Evolutionary conservation across 345 rosid species (phyloP), one percentile per base, ranked within the genome.

Genomic region (Pelargonium nanum): DNA sequence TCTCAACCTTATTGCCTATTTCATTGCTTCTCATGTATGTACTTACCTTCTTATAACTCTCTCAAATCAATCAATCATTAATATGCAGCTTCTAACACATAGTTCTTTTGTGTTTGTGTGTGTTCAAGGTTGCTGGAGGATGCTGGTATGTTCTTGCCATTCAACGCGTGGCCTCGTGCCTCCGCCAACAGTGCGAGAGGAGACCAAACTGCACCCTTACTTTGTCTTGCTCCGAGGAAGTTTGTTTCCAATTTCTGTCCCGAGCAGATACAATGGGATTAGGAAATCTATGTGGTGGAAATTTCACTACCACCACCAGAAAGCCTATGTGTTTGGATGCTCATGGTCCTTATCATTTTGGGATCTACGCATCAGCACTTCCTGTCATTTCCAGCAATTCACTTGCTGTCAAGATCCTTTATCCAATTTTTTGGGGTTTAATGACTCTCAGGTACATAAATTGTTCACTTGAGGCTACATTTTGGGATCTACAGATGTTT

Each of bases 401-500:
- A 60, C 66, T 83, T 19, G 89, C 86, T 6, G 91, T 82, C 70
- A 88, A 82, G 74, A 79, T 85, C 52, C 89, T 88, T 26, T 86
- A 91, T 66, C 97, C 96, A 53, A 88, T 91, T 26, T 88, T 91
- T 67, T 91, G 97, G 97, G 97, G 97, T 0, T 63, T 91, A 25
- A 73, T 91, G 87, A 86, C 89, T 60, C 91, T 88, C 67, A 88
- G 97, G 97, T 91, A 72, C 61, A 48, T 23, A 15, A 15, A 22
- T 8, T n/a, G 7, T 3, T 28, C 48, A n/a, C n/a, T n/a, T n/a
- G n/a, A n/a, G n/a, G n/a, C n/a, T n/a, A 30, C 19, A 48, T 12
- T 15, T 13, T 48, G 15, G 6, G 4, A 48, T 2, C 15, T 48
- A 4, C 4, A 17, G 19, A 48, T 48, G 1, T 4, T 9, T n/a